A percentile compares a stretch with the other conserved stretches of the same genome.
These are phyloP conservation scores for Inosperma sp. DNA, from an alignment of 768 basidiomycete species.

Conservation along the genomic window DNA sequence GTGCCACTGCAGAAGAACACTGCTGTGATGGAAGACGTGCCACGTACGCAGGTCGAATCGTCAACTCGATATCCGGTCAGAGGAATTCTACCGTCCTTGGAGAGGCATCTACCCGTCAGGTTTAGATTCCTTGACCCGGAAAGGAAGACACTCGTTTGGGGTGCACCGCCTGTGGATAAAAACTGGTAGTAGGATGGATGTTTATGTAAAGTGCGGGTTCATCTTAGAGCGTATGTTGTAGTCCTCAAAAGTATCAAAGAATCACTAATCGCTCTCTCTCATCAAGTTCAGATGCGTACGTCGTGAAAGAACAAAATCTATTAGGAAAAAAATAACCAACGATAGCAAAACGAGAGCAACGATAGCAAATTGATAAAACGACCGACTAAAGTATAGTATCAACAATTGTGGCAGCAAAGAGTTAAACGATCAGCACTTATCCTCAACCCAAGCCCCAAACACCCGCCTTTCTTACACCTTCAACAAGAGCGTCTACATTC, in stretches of 20 bases:
- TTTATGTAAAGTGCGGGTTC: conserved; percentile 19
- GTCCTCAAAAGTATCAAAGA: too few species aligned
- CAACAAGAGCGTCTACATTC: conserved; percentile 88
- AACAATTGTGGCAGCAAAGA: too few species aligned
- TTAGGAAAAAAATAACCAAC: too few species aligned
- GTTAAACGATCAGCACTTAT: too few species aligned
- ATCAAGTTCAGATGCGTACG: too few species aligned
- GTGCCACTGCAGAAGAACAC: conserved; percentile 10
- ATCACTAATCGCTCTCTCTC: not conserved
- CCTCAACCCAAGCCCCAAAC: conserved; percentile 69
- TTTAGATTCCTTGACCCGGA: conserved; percentile 49
- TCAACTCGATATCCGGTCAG: conserved; percentile 21
- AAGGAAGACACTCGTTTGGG: conserved; percentile 64
- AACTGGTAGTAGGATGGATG: conserved; percentile 46
- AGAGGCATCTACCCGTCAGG: conserved; percentile 41
- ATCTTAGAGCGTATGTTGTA: not conserved
- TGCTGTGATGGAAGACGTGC: conserved; percentile 4
- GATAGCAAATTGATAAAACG: too few species aligned
- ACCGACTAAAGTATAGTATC: too few species aligned
- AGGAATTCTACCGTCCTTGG: conserved; percentile 33
- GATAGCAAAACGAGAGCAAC: too few species aligned
- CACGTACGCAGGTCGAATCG: not conserved
- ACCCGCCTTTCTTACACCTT: conserved; percentile 80
- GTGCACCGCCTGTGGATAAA: conserved; percentile 65
- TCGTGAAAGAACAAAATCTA: too few species aligned